Evolutionary conservation across 2,329 filamentous ascomycete species (phyloP).

Genomic region (Alternaria viburni): DNA sequence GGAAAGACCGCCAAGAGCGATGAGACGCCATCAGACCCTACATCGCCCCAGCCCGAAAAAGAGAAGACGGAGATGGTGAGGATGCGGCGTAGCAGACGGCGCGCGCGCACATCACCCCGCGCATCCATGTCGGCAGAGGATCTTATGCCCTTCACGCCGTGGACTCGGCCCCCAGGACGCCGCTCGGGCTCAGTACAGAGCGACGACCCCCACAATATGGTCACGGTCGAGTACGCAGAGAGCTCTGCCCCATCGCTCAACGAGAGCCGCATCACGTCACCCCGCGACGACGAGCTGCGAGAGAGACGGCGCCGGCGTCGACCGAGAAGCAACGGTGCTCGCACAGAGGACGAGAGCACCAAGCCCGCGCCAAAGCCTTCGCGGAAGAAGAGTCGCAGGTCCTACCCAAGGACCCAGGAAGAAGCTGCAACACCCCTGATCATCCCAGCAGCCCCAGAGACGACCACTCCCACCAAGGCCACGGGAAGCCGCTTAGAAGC

Average conservation of each 20-base stretch:
- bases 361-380: conserved; percentile 25
- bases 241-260: conserved; percentile 20
- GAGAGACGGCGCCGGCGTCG: conserved; percentile 38
- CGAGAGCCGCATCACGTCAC: conserved; percentile 15
- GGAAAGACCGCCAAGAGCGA: conserved; percentile 31
- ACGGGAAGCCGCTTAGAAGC: conserved; percentile 64
- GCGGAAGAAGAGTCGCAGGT: conserved; percentile 32
- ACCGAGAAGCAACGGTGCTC: conserved; percentile 31
- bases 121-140: conserved; percentile 43
- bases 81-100: conserved; percentile 36
- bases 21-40: conserved; percentile 20
- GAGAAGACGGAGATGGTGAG: conserved; percentile 34
- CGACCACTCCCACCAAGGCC: conserved; percentile 49
- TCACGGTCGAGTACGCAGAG: conserved; percentile 39
- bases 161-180: conserved; percentile 21
- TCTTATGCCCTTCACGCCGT: conserved; percentile 22
- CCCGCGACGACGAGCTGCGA: conserved; percentile 32
- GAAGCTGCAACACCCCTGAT: conserved; percentile 22
- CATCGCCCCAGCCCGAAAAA: conserved; percentile 28
- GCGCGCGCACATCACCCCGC: conserved; percentile 38
- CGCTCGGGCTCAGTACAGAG: conserved; percentile 34
- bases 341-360: conserved; percentile 32
- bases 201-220: conserved; percentile 29
- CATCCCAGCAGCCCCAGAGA: conserved; percentile 29
- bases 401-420: conserved; percentile 33